Evolutionary conservation across 805 yeast species (phyloP).

Genomic region (Sugiyamaella floridensis): DNA sequence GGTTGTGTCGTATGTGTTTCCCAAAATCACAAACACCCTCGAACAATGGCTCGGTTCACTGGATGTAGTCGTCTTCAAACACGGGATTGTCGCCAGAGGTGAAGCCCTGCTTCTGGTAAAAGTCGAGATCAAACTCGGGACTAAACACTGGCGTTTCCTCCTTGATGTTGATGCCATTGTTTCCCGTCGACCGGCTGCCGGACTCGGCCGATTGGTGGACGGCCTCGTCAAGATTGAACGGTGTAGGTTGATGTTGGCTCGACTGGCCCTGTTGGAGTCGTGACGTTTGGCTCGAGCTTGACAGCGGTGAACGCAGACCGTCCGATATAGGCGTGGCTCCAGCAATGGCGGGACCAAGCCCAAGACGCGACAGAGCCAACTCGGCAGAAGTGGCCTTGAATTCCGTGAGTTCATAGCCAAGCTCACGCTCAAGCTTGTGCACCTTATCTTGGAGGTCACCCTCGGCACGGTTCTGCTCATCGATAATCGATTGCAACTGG

Average conservation of each 20-base stretch:
- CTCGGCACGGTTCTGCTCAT: conserved; percentile 70
- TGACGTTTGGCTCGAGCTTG: not conserved
- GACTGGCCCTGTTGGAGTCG: not conserved
- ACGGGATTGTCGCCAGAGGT: conserved; percentile 1
- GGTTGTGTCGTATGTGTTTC: not conserved
- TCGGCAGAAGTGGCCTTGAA: conserved; percentile 72
- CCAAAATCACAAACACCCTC: no score
- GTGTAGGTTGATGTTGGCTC: not conserved
- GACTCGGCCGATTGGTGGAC: not conserved
- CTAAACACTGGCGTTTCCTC: conserved; percentile 14
- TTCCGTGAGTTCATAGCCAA: conserved; percentile 38
- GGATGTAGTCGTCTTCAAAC: conserved; percentile 5
- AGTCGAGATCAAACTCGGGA: conserved; percentile 15
- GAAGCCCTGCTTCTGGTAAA: conserved; percentile 10
- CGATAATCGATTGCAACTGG: conserved; percentile 56
- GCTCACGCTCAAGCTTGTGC: conserved; percentile 44
- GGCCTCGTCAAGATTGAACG: not conserved
- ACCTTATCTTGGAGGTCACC: conserved; percentile 61
- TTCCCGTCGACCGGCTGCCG: not conserved
- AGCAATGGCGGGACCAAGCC: conserved; percentile 28
- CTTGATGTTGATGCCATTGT: not conserved
- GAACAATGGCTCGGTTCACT: not conserved
- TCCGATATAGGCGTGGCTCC: conserved; percentile 12
- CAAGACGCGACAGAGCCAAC: conserved; percentile 63
- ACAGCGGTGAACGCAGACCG: conserved; percentile 6